Evolutionary conservation across 2,329 filamentous ascomycete genomes (phyloP).

Genomic region (Curvularia sp.): DNA sequence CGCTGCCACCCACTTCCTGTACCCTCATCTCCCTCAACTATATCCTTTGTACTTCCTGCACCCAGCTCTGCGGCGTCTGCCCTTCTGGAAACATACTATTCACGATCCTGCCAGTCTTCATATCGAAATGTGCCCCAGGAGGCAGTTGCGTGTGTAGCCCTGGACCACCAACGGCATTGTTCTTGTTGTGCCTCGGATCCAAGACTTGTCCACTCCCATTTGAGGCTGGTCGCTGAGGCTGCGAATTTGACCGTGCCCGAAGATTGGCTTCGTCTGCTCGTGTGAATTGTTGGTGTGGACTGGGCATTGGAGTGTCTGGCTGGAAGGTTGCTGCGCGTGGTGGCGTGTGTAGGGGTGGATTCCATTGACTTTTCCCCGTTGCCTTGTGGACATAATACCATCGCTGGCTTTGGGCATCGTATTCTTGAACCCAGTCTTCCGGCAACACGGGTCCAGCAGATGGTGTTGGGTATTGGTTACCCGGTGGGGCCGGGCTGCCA

Average conservation of each 20-base stretch:
- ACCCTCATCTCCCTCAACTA: neutral
- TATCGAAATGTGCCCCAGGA: conserved; percentile 25
- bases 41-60: conserved; percentile 16
- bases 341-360: conserved; percentile 43
- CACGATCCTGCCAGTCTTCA: conserved; percentile 26
- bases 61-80: conserved; percentile 12
- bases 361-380: conserved; percentile 69
- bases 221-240: conserved; percentile 10
- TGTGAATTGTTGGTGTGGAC: conserved; percentile 3
- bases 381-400: conserved; percentile 70
- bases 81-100: conserved; percentile 25
- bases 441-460: conserved; percentile 46
- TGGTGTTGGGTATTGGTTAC: conserved; percentile 27
- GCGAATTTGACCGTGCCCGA: conserved; percentile 10
- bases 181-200: conserved; percentile 3
- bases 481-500: conserved; percentile 12
- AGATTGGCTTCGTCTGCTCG: conserved; percentile 4
- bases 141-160: conserved; percentile 16
- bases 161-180: conserved; percentile 6
- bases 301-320: conserved; percentile 9
- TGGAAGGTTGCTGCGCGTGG: conserved; percentile 7
- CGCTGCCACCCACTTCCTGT: neutral
- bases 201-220: conserved; percentile 8
- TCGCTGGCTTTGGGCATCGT: conserved; percentile 65
- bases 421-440: conserved; percentile 67